phyloP scores from a whole-genome alignment of 345 rosid species.

The Aegle marmelos region DNA sequence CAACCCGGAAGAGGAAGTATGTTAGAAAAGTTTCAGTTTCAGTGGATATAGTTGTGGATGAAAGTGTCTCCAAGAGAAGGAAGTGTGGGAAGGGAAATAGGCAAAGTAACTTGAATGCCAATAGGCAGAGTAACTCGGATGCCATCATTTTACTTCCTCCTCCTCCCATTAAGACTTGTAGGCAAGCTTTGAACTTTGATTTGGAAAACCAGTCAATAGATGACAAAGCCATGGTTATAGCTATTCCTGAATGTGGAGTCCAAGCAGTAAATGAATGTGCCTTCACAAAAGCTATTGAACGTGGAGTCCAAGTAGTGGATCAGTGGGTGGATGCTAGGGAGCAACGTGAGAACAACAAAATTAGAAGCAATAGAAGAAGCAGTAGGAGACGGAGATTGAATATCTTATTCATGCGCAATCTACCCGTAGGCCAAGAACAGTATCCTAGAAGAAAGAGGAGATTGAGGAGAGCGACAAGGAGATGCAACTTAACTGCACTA shows the following conservation, averaged over 20 bases:
- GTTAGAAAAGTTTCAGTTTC: neutral
- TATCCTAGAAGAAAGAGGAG: neutral
- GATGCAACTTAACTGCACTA: neutral
- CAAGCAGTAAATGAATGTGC: neutral
- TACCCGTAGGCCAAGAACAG: neutral
- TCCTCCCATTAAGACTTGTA: neutral
- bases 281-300: neutral
- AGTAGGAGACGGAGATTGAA: conserved; percentile 17
- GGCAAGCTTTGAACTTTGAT: conserved; percentile 6
- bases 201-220: neutral
- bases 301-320: neutral
- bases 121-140: neutral
- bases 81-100: conserved; percentile 1
- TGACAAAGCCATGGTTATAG: neutral
- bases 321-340: neutral
- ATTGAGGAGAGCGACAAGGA: neutral
- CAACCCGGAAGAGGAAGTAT: conserved; percentile 8
- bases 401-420: neutral
- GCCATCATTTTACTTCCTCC: neutral
- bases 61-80: conserved; percentile 2
- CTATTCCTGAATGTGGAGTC: neutral
- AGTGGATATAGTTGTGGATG: neutral
- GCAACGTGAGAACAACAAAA: neutral
- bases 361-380: conserved; percentile 9
- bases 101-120: too few species aligned